These are phyloP conservation scores for Macadamia tetraphylla DNA, from an alignment of 164 flowering plant genomes.

Conservation along the genomic window DNA sequence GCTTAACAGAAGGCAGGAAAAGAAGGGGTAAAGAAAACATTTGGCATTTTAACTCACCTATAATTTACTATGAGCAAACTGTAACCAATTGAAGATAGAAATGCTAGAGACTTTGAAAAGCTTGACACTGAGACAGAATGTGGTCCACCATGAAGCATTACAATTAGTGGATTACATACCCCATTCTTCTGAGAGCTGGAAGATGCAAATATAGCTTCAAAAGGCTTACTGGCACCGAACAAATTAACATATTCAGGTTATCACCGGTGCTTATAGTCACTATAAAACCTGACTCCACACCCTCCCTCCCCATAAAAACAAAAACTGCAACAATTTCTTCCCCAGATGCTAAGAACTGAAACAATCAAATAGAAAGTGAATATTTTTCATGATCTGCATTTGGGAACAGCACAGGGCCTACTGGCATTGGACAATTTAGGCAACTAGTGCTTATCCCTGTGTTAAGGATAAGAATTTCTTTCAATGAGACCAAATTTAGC, in stretches of 20 bases:
- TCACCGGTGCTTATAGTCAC: not conserved
- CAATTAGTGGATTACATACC: conserved; percentile 60
- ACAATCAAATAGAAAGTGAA: no score
- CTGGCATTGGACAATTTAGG: no score
- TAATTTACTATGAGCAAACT: conserved; percentile 86
- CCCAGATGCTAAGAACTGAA: no score
- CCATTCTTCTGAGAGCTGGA: conserved; percentile 36
- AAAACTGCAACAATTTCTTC: no score
- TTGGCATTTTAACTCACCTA: conserved; percentile 35
- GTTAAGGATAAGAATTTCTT: no score
- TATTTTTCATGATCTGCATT: no score
- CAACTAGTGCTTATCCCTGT: no score
- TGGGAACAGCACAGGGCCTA: no score
- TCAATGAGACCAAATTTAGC: no score
- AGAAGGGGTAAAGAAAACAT: not conserved
- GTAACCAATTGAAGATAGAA: conserved; percentile 78
- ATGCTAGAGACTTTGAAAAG: conserved; percentile 70
- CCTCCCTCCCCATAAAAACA: no score
- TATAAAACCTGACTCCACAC: no score
- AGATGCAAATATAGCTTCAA: conserved; percentile 88
- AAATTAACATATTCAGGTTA: conserved; percentile 5
- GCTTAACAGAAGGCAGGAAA: not conserved
- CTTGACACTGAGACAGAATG: conserved; percentile 59
- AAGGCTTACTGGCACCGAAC: conserved; percentile 69
- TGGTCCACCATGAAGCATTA: conserved; percentile 93